Evolutionary conservation across 257 asterid species (phyloP).

Genomic region (Eucommia ulmoides): DNA sequence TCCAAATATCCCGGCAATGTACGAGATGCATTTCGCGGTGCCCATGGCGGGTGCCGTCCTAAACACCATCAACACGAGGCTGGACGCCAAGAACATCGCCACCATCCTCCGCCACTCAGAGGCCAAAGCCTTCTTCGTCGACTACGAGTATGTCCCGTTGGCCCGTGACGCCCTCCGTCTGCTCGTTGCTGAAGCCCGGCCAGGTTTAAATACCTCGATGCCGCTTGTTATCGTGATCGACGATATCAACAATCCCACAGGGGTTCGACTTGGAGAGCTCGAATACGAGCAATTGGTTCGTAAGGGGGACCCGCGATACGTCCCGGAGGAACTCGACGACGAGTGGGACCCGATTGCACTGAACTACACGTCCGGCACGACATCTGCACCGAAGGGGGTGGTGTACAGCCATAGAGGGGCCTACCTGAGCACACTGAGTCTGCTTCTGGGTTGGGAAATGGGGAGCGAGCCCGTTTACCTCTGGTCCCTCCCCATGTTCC

Average conservation of each 20-base stretch:
- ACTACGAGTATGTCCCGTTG: background rate
- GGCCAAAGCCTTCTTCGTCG: background rate
- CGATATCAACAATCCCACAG: background rate
- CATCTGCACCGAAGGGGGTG: conserved; percentile 9
- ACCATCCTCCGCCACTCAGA: background rate
- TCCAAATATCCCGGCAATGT: background rate
- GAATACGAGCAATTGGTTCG: background rate
- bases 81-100: background rate
- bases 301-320: background rate
- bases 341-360: conserved; percentile 6
- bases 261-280: background rate
- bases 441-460: background rate
- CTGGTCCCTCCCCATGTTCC: conserved; percentile 15
- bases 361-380: conserved; percentile 13
- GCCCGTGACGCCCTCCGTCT: background rate
- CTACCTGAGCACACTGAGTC: background rate
- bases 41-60: background rate
- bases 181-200: background rate
- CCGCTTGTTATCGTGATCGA: background rate
- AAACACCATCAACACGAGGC: background rate
- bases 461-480: conserved; percentile 7
- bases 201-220: too few species aligned
- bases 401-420: conserved; percentile 1
- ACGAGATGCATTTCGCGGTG: background rate
- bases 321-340: background rate